These are phyloP conservation scores for Plasmodium inui DNA, from an alignment of 169 alveolate species.

Conservation along the genomic window DNA sequence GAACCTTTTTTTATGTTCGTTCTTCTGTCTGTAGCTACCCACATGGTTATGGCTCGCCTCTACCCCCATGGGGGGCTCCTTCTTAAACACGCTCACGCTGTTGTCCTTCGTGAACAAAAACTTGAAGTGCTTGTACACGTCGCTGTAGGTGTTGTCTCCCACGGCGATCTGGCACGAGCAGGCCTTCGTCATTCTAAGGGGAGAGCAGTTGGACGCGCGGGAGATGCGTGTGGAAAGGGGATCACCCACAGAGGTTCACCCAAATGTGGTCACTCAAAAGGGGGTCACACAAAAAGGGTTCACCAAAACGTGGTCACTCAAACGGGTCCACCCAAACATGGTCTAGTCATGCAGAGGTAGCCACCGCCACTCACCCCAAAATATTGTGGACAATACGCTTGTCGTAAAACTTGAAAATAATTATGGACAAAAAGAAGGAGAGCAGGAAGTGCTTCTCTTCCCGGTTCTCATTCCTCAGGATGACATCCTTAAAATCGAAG, in stretches of 20 bases:
- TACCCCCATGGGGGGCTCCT: background rate
- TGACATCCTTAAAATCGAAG: constrained; percentile 35
- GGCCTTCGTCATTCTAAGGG: constrained; percentile 37
- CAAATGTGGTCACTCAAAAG: background rate
- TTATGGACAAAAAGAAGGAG: constrained; percentile 49
- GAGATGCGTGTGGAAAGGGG: background rate
- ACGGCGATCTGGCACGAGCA: constrained; percentile 50
- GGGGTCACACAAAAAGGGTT: no score
- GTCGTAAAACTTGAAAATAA: constrained; percentile 67
- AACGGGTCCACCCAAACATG: background rate
- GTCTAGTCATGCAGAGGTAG: no score
- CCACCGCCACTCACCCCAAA: constrained; percentile 14
- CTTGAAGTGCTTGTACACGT: constrained; percentile 35
- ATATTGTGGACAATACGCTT: constrained; percentile 43
- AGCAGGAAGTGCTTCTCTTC: constrained; percentile 35
- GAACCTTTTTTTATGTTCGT: background rate
- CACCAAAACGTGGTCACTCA: background rate
- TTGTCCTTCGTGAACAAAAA: constrained; percentile 35
- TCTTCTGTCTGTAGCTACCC: background rate
- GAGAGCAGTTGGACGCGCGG: background rate
- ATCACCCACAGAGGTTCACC: background rate
- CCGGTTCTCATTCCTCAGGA: constrained; percentile 18
- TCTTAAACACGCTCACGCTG: constrained; percentile 4
- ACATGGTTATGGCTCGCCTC: background rate
- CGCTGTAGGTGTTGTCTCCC: background rate